phyloP scores from a whole-genome alignment of 192 early-diverging fungal genomes.

The Irineochytrium annulatum region DNA sequence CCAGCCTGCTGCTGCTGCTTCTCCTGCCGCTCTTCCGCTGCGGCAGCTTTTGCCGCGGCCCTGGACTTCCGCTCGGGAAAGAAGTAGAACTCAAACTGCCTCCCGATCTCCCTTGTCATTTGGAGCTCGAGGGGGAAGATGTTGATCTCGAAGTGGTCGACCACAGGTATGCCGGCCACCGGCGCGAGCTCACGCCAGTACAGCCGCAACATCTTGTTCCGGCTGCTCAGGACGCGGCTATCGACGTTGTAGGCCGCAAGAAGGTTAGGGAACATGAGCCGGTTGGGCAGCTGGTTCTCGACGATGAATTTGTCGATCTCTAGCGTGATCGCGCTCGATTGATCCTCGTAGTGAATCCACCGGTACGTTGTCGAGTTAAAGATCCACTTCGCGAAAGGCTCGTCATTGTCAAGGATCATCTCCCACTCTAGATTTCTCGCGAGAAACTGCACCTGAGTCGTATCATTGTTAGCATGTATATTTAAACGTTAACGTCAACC shows the following conservation, averaged over 20 bases:
- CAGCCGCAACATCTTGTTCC: conserved; percentile 85
- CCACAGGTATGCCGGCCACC: conserved; percentile 85
- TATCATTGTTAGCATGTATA: conserved; percentile 42
- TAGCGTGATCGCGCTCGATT: conserved; percentile 65
- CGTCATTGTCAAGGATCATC: conserved; percentile 61
- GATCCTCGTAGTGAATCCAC: conserved; percentile 79
- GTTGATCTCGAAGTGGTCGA: conserved; percentile 87
- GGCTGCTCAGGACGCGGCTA: conserved; percentile 61
- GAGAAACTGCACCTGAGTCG: conserved; percentile 48
- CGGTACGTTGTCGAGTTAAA: conserved; percentile 60
- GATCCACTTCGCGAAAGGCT: conserved; percentile 68
- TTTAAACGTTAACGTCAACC: too few relatives aligned
- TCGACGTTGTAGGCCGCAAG: conserved; percentile 40
- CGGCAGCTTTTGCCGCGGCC: background rate
- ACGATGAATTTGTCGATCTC: conserved; percentile 72
- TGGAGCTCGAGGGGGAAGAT: conserved; percentile 78
- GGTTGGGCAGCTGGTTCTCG: conserved; percentile 47
- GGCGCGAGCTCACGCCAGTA: conserved; percentile 76
- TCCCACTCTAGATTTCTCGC: conserved; percentile 64
- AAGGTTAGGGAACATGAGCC: conserved; percentile 33
- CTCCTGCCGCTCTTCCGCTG: too few relatives aligned
- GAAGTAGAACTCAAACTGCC: conserved; percentile 72
- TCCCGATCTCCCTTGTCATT: conserved; percentile 82
- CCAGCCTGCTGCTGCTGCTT: too few relatives aligned
- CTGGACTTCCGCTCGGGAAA: conserved; percentile 61